Evolutionary conservation across 257 asterid species (phyloP).

Genomic region (Echium plantagineum): DNA sequence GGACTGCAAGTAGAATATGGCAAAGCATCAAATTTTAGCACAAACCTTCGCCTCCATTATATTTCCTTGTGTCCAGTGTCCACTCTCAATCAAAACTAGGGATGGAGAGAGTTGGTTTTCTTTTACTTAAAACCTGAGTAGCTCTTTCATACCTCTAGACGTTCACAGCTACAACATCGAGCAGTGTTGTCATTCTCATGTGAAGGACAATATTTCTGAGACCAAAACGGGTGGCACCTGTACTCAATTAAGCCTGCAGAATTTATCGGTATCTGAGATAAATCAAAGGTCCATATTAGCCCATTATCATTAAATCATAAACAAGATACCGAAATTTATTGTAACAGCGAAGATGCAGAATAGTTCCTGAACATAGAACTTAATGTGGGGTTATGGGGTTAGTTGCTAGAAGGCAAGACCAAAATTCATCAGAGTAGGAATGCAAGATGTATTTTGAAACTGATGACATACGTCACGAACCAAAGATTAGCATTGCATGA

Average conservation of each 20-base stretch:
- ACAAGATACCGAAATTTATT: too few relatives aligned
- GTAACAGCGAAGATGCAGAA: background rate
- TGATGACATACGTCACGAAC: too few relatives aligned
- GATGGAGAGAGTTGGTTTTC: background rate
- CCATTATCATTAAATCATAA: background rate
- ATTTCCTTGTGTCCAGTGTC: background rate
- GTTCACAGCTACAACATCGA: constrained; percentile 95
- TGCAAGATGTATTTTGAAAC: too few relatives aligned
- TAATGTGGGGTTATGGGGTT: too few relatives aligned
- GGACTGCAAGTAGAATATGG: constrained; percentile 28
- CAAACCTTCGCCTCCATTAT: too few relatives aligned
- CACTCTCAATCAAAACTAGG: background rate
- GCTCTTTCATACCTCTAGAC: constrained; percentile 59
- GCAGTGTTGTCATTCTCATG: constrained; percentile 79
- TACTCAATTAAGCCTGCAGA: constrained; percentile 86
- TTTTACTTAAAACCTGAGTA: background rate
- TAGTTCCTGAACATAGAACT: too few relatives aligned
- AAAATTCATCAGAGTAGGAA: too few relatives aligned
- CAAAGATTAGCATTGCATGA: background rate
- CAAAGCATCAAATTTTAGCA: background rate
- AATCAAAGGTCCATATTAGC: background rate
- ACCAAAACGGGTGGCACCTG: constrained; percentile 96
- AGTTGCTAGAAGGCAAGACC: too few relatives aligned
- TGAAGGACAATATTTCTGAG: constrained; percentile 86
- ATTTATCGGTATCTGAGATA: constrained; percentile 73